Evolutionary conservation across 1,284 basidiomycete genomes (phyloP).

Genomic region (Leccinum subrobustum): DNA sequence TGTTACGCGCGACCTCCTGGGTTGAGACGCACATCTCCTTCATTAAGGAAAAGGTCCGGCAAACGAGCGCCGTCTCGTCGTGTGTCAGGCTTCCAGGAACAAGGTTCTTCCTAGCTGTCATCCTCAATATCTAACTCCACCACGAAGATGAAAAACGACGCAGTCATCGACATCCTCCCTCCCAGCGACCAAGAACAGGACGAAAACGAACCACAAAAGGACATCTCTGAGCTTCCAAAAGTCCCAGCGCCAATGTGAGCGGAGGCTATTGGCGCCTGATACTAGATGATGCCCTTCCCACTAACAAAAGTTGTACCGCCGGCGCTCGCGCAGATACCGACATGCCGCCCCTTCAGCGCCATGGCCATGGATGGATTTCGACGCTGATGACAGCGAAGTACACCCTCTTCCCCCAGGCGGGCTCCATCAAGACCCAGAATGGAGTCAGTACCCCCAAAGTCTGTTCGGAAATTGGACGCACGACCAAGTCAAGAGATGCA

Average conservation of each 20-base stretch:
- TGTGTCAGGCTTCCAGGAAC: background rate
- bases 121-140: background rate
- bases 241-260: constrained; percentile 32
- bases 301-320: background rate
- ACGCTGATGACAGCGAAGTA: constrained; percentile 28
- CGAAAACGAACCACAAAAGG: constrained; percentile 12
- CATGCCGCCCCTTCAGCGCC: constrained; percentile 38
- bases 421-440: constrained; percentile 15
- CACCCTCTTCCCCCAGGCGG: constrained; percentile 11
- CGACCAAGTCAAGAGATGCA: constrained; percentile 43
- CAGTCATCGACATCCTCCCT: constrained; percentile 11
- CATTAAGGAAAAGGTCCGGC: background rate
- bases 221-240: constrained; percentile 21
- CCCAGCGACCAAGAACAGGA: constrained; percentile 3
- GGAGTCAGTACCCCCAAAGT: constrained; percentile 45
- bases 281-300: background rate
- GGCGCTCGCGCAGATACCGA: constrained; percentile 26
- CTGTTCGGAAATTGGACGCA: constrained; percentile 53
- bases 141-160: constrained; percentile 15
- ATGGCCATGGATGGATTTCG: constrained; percentile 40
- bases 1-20: too few species aligned
- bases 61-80: background rate
- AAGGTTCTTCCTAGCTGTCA: background rate
- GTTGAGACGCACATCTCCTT: background rate
- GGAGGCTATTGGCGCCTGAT: background rate